phyloP scores from a whole-genome alignment of 78 protist species.

The Dictyostelium purpureum region DNA sequence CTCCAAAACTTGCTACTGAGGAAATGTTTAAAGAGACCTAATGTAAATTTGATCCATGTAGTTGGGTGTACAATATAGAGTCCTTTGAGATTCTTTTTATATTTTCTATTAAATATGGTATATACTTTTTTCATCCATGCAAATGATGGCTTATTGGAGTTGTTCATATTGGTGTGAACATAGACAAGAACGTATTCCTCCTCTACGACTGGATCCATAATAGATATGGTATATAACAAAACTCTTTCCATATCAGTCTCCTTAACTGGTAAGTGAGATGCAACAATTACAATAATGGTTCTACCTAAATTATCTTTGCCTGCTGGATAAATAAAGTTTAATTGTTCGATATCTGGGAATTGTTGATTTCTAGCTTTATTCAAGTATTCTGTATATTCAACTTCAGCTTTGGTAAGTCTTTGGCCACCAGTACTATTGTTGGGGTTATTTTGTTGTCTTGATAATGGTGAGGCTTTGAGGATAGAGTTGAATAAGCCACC shows the following conservation, averaged over 20 bases:
- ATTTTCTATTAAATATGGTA: conserved; percentile 73
- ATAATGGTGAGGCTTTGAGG: neutral
- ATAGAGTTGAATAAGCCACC: conserved; percentile 22
- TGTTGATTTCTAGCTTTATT: neutral
- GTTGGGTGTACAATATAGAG: conserved; percentile 83
- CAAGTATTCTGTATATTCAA: conserved; percentile 49
- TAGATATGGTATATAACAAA: conserved; percentile 35
- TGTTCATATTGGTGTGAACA: conserved; percentile 66
- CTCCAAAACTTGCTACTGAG: conserved; percentile 64
- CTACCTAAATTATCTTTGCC: conserved; percentile 68
- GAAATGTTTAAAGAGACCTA: conserved; percentile 73
- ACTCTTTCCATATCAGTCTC: conserved; percentile 60
- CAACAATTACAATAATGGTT: conserved; percentile 39
- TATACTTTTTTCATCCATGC: conserved; percentile 76
- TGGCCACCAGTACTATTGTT: neutral
- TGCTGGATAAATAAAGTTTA: conserved; percentile 58
- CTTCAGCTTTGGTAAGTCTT: conserved; percentile 43
- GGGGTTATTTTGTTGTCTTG: neutral
- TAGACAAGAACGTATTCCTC: conserved; percentile 70
- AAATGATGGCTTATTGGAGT: conserved; percentile 48
- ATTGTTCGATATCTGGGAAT: conserved; percentile 33
- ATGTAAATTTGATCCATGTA: conserved; percentile 55
- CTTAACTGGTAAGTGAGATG: conserved; percentile 45
- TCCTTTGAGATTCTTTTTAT: conserved; percentile 87
- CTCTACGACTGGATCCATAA: conserved; percentile 77